Percentiles rank a stretch among this genome's conserved stretches.
phyloP scores from a whole-genome alignment of 495 filamentous ascomycete species.

The Penicillium robsamsonii region DNA sequence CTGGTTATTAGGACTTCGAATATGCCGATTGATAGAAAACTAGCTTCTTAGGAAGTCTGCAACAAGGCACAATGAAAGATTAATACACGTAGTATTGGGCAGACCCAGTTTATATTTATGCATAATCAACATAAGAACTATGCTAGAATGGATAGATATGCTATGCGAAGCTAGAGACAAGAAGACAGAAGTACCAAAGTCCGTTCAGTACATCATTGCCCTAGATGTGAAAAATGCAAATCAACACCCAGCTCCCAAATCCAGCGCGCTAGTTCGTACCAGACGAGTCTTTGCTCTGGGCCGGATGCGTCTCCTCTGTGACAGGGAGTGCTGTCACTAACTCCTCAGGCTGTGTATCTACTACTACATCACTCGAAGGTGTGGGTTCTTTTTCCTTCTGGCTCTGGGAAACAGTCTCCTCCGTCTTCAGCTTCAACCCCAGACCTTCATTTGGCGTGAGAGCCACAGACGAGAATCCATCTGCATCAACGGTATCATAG shows the following conservation, averaged over 20 bases:
- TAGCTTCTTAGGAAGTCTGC: neutral
- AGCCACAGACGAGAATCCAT: slow-evolving; percentile 24
- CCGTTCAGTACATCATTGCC: neutral
- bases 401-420: neutral
- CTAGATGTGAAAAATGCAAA: slow-evolving; percentile 4
- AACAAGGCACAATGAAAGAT: neutral
- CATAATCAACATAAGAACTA: neutral
- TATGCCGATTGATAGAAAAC: neutral
- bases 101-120: neutral
- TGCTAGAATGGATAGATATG: neutral
- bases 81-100: neutral
- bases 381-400: neutral
- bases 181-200: neutral
- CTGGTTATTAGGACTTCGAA: neutral
- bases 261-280: neutral
- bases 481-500: slow-evolving; percentile 9
- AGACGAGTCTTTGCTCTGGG: neutral
- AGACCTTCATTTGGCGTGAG: slow-evolving; percentile 20
- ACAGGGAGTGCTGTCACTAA: slow-evolving; percentile 8
- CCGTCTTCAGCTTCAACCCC: neutral
- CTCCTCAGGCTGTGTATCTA: slow-evolving; percentile 2
- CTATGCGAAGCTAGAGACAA: neutral
- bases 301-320: slow-evolving; percentile 2
- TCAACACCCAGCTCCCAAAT: neutral
- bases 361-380: neutral